Evolutionary conservation across 2,329 filamentous ascomycete genomes (phyloP).

Genomic region (Pseudogymnoascus pannorum): DNA sequence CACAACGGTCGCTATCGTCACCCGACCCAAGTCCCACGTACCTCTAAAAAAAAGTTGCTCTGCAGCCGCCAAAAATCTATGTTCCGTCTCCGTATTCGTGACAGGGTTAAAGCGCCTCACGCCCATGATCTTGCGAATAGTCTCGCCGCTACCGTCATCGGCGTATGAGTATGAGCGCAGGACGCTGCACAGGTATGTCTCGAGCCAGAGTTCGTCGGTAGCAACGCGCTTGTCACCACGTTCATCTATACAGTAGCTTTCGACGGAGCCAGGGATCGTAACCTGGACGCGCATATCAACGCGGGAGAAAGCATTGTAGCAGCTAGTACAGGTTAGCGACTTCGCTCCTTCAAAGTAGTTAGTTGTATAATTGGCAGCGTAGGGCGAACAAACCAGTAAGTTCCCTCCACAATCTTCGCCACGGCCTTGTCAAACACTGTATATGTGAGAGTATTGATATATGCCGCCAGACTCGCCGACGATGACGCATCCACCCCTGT

Average conservation of each 20-base stretch:
- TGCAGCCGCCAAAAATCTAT: slow-evolving; percentile 88
- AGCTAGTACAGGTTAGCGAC: slow-evolving; percentile 41
- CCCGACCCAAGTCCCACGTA: slow-evolving; percentile 30
- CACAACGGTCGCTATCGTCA: not conserved
- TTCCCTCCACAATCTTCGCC: slow-evolving; percentile 81
- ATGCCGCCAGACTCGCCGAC: slow-evolving; percentile 91
- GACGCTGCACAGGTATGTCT: slow-evolving; percentile 94
- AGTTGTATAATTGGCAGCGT: not conserved
- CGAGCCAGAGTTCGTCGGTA: slow-evolving; percentile 90
- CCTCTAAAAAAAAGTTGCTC: slow-evolving; percentile 93
- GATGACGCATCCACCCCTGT: slow-evolving; percentile 96
- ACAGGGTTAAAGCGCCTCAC: slow-evolving; percentile 95
- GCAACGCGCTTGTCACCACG: slow-evolving; percentile 89
- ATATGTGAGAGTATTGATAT: slow-evolving; percentile 96
- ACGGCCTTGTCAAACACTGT: slow-evolving; percentile 71
- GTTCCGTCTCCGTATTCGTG: slow-evolving; percentile 95
- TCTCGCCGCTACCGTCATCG: slow-evolving; percentile 88
- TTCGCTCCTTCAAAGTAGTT: not conserved
- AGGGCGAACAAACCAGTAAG: slow-evolving; percentile 67
- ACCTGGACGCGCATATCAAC: slow-evolving; percentile 98
- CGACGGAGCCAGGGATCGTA: slow-evolving; percentile 90
- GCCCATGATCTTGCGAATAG: slow-evolving; percentile 95
- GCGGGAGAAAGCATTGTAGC: slow-evolving; percentile 98
- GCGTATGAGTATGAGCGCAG: slow-evolving; percentile 93
- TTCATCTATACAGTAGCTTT: slow-evolving; percentile 97